Base-by-base conservation (phyloP, 139 green algal genomes). In the Marvania coccoides region DNA sequence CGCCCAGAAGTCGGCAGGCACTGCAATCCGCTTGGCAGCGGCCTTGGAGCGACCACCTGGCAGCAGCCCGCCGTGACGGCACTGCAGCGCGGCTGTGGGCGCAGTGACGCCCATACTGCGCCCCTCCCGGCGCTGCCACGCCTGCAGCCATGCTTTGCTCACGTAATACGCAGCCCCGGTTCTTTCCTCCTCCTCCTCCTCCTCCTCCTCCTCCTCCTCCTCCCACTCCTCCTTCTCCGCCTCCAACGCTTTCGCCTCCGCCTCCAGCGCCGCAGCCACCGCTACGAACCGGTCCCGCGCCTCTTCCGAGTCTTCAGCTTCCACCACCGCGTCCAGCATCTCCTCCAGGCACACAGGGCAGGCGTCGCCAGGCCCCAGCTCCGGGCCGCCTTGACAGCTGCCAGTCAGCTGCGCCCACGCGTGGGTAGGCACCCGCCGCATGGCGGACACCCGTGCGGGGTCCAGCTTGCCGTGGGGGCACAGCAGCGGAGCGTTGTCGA, bases 381-480 rank as follows among this genome's bases (percentile, higher is more conserved):
- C 59, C 3, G 76, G 76, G 0, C 79, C 65, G 36, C 72, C 81
- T 1, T 39, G 30, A 48, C 67, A 65, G 2, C 26, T 45, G 8
- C 26, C 63, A 45, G 48, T 37, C 60, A 78, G 56, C 40, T 57
- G 23, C 35, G 47, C 46, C 63, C 66, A 81, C 1, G 70, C 77
- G 42, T 39, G 31, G 5, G 26, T 51, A 51, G 36, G 61, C 38
- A 84, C 56, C 38, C 70, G 61, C 45, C 66, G 70, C n/a, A 46
- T 40, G 2, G 67, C 73, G 72, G 42, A 9, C 3, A 69, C 31
- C 58, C 78, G 78, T 60, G 26, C 19, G 0, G 83, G 82, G 65
- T 82, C 72, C 15, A 90, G 75, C 46, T 67, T 67, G 35, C 64
- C 59, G 54, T 87, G 82, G 1, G 59, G 28, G 65, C 86, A 92